A percentile compares a stretch with the other conserved stretches of the same genome.
phyloP scores from a whole-genome alignment of 2,329 filamentous ascomycete species.

The Aspergillus sp. region DNA sequence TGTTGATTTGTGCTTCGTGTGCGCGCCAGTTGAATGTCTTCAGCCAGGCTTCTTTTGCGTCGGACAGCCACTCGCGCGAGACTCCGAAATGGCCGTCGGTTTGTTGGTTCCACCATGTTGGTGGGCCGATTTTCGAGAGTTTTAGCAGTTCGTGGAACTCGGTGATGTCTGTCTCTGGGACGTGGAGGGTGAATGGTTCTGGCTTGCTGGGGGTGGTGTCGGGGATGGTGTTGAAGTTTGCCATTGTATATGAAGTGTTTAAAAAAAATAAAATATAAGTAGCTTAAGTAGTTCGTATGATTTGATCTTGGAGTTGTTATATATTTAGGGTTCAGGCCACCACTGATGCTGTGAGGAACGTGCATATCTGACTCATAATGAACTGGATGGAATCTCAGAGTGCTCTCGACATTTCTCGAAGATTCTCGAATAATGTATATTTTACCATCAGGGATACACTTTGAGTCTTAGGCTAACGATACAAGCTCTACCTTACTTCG shows the following conservation, averaged over 20 bases:
- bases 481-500: too few relatives aligned
- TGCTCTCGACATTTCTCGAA: too few relatives aligned
- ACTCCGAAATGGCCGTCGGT: constrained; percentile 47
- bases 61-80: constrained; percentile 47
- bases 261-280: not conserved
- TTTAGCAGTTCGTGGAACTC: constrained; percentile 50
- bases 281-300: not conserved
- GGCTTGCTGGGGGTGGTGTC: not conserved
- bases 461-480: too few relatives aligned
- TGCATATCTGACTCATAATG: too few relatives aligned
- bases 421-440: too few relatives aligned
- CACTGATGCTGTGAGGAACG: too few relatives aligned
- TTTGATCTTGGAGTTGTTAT: too few relatives aligned
- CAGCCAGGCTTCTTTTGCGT: constrained; percentile 46
- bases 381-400: too few relatives aligned
- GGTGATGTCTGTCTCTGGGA: constrained; percentile 45
- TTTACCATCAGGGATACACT: too few relatives aligned
- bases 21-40: constrained; percentile 49
- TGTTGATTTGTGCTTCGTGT: constrained; percentile 47
- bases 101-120: constrained; percentile 51
- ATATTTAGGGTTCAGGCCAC: too few relatives aligned
- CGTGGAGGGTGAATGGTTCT: constrained; percentile 42
- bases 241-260: not conserved
- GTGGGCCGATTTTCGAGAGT: constrained; percentile 50
- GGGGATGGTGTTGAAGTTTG: not conserved